Base-by-base conservation (phyloP, 2,329 filamentous ascomycete genomes). In the Penicillium freii region DNA sequence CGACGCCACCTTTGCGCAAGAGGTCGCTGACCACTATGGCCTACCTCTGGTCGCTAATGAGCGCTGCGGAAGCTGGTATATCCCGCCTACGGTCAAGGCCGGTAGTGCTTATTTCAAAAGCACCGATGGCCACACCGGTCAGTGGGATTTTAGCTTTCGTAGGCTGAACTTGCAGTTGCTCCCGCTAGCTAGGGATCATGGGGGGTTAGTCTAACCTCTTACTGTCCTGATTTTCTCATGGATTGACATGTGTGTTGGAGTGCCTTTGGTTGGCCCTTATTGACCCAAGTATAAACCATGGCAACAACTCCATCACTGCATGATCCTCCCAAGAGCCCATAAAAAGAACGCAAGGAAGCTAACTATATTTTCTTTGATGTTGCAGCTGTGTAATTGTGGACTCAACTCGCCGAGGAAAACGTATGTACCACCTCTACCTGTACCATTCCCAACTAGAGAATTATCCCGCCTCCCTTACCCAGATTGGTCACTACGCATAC, bases 21-120 rank as follows among this genome's bases (percentile, higher is more conserved):
- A 78, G 8, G 87, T 91, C 0, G 72, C 75, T 19, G 66, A 73
- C 15, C 69, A 75, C 47, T 75, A 81, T 64, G 62, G 68, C 3
- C 78, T 93, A 1, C 91, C 92, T 0, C 79, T 97, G 1, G 80
- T 97, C 15, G 92, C 93, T 31, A 99, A 99, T 71, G 92, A 97
- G 78, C 84, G 94, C 58, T 97, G 94, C 73, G 94, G 94, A 0
- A 93, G 90, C 75, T 99, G 94, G 94, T 97, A 97, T 73, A 89
- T 97, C 27, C 75, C 78, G 3, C 87, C 87, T 0, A 73, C 73
- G 8, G 69, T 69, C 27, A 94, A 93, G 74, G 76, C 71, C 1
- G 89, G 84, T 33, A 92, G 89, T 63, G 90, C 89, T 33, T 99
- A 97, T 76, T 99, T 97, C 77, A 99, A 99, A 81, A 96, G 91